Percentiles rank a stretch among this genome's conserved stretches.
These are phyloP conservation scores for Agapanthus africanus DNA, from an alignment of 106 monocot species.

Conservation along the genomic window DNA sequence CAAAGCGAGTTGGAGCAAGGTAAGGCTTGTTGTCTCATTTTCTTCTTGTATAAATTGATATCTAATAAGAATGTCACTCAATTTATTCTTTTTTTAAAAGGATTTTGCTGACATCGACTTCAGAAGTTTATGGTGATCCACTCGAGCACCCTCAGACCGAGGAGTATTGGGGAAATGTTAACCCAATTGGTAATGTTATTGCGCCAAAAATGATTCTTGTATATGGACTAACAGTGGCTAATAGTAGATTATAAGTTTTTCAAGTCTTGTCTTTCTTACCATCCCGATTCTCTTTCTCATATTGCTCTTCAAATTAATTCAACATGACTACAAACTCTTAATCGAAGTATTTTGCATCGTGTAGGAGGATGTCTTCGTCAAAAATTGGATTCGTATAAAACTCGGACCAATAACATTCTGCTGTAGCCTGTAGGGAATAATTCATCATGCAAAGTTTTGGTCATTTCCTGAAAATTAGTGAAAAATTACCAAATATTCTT, in stretches of 20 bases:
- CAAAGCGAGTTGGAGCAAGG: slow-evolving; percentile 28
- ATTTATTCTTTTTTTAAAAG: not conserved
- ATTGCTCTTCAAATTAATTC: not conserved
- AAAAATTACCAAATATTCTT: not conserved
- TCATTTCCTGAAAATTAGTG: not conserved
- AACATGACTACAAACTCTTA: not conserved
- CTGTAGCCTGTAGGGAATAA: not conserved
- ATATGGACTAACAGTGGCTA: not conserved
- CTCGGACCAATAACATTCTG: not conserved
- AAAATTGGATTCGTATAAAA: not conserved
- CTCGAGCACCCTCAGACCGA: slow-evolving; percentile 64
- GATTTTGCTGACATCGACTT: slow-evolving; percentile 37
- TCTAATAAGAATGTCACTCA: not conserved
- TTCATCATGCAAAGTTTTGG: not conserved
- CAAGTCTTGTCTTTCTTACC: not conserved
- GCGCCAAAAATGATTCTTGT: not conserved
- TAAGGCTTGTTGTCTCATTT: not conserved
- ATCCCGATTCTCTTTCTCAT: not conserved
- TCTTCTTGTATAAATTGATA: no score
- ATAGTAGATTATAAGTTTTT: not conserved
- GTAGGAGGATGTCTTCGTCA: not conserved
- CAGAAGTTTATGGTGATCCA: slow-evolving; percentile 45
- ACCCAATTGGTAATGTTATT: slow-evolving; percentile 44
- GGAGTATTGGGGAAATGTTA: slow-evolving; percentile 75
- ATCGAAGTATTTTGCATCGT: not conserved